Evolutionary conservation across 441 rosid species (phyloP).

Genomic region (Erysimum cheiri): DNA sequence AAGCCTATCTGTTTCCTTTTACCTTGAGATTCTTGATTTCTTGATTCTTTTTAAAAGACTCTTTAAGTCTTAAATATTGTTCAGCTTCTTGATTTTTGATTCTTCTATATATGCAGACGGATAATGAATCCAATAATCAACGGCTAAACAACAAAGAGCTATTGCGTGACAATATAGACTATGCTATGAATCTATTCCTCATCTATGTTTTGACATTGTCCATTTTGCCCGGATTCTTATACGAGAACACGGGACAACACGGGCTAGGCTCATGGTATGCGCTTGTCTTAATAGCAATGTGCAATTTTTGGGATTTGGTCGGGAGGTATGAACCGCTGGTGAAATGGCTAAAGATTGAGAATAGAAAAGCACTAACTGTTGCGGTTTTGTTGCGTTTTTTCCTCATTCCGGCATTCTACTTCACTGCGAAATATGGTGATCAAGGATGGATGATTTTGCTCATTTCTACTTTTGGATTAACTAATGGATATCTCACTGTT

Average conservation of each 20-base stretch:
- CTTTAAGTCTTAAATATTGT: not conserved
- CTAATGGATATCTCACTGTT: conserved; percentile 86
- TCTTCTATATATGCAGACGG: conserved; percentile 45
- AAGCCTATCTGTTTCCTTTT: not conserved
- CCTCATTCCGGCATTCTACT: conserved; percentile 79
- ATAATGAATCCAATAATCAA: conserved; percentile 48
- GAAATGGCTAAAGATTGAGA: conserved; percentile 65
- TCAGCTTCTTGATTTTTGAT: conserved; percentile 3
- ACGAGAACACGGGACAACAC: conserved; percentile 83
- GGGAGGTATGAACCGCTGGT: conserved; percentile 69
- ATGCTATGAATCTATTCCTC: conserved; percentile 61
- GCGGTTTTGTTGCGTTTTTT: conserved; percentile 61
- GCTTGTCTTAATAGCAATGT: conserved; percentile 69
- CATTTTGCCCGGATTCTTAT: conserved; percentile 88
- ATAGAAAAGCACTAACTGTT: conserved; percentile 58
- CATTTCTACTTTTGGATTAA: conserved; percentile 67
- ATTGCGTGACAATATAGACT: conserved; percentile 68
- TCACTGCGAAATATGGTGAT: conserved; percentile 86
- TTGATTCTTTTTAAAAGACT: no score
- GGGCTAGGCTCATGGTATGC: conserved; percentile 75
- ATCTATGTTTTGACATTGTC: conserved; percentile 78
- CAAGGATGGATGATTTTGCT: conserved; percentile 92
- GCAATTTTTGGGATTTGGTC: conserved; percentile 71
- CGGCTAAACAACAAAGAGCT: conserved; percentile 69
- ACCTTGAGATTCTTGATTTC: not conserved